phyloP scores from a whole-genome alignment of 2,329 filamentous ascomycete species.

The Phialemoniopsis sp. region DNA sequence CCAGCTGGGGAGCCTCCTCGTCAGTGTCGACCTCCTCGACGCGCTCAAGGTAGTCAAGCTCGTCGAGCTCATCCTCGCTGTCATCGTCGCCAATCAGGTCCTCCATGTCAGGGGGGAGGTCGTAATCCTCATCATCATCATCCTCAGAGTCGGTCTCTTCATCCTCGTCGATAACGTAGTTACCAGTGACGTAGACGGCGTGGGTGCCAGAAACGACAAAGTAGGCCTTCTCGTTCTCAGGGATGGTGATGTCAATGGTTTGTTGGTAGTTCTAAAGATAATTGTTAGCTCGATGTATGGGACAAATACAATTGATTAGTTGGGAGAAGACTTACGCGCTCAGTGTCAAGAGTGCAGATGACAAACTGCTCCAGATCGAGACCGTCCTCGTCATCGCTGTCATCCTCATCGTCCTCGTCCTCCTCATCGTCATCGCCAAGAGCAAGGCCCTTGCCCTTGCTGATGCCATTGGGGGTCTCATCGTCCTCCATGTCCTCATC shows the following conservation, averaged over 20 bases:
- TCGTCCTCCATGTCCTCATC: conserved; percentile 74
- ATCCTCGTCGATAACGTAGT: conserved; percentile 77
- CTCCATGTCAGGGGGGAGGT: conserved; percentile 74
- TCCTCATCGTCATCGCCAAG: conserved; percentile 51
- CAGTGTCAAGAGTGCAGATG: conserved; percentile 90
- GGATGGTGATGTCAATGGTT: conserved; percentile 86
- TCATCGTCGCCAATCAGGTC: conserved; percentile 67
- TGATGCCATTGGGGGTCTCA: conserved; percentile 52
- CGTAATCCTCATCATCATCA: conserved; percentile 68
- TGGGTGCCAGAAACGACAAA: conserved; percentile 90
- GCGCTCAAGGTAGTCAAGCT: conserved; percentile 67
- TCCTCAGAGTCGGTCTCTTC: conserved; percentile 61
- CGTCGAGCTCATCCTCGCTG: conserved; percentile 72
- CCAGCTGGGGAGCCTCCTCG: conserved; percentile 63
- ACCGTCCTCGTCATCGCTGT: conserved; percentile 58
- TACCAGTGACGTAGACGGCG: conserved; percentile 88
- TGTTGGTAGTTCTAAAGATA: conserved; percentile 81
- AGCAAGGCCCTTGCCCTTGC: conserved; percentile 67
- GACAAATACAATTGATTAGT: conserved; percentile 1
- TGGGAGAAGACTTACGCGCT: conserved; percentile 60
- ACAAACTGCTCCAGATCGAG: conserved; percentile 83
- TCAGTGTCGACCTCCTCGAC: conserved; percentile 80
- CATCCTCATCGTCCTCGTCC: conserved; percentile 44
- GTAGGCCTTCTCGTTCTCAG: conserved; percentile 84
- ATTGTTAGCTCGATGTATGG: conserved; percentile 16